Base-by-base conservation (phyloP, 2,329 filamentous ascomycete species). In the Exophiala lecanii-corni region DNA sequence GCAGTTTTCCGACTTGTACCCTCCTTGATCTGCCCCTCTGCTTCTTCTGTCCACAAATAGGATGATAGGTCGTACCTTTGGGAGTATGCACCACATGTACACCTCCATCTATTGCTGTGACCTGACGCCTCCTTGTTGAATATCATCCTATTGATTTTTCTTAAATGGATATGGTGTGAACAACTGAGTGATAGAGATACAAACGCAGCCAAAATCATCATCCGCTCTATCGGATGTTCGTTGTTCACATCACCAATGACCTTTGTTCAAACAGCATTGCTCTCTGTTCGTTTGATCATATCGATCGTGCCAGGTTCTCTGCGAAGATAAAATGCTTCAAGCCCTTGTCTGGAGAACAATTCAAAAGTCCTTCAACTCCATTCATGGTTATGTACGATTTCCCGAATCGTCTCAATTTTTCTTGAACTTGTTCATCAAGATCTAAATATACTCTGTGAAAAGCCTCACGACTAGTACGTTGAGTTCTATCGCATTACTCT, bases 271-370 rank as follows among this genome's bases (percentile, higher is more conserved):
- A n/a, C n/a, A n/a, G n/a, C n/a, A n/a, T n/a, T n/a, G n/a, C n/a
- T n/a, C n/a, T n/a, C n/a, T n/a, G n/a, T n/a, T n/a, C n/a, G n/a
- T n/a, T n/a, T n/a, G n/a, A n/a, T n/a, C n/a, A n/a, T n/a, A n/a
- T n/a, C n/a, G n/a, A n/a, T n/a, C n/a, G n/a, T 26, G 23, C 23
- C 23, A 26, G 23, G 12, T 6, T 26, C 23, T 26, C 26, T 44
- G 32, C 41, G 41, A 21, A 42, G 39, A 23, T 38, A 45, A 21
- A 16, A 44, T 45, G 46, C 42, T 18, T 39, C n/a, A 23, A 12
- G 26, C 35, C 7, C 21, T 35, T 10, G 25, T 17, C 17, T n/a
- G n/a, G 19, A 41, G 25, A 33, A 32, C 40, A n/a, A n/a, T n/a
- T 42, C 17, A 46, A 41, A 46, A 46, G 34, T 15, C 32, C 38